phyloP scores from a whole-genome alignment of 2,329 filamentous ascomycete species.

The Exserohilum rostratum region DNA sequence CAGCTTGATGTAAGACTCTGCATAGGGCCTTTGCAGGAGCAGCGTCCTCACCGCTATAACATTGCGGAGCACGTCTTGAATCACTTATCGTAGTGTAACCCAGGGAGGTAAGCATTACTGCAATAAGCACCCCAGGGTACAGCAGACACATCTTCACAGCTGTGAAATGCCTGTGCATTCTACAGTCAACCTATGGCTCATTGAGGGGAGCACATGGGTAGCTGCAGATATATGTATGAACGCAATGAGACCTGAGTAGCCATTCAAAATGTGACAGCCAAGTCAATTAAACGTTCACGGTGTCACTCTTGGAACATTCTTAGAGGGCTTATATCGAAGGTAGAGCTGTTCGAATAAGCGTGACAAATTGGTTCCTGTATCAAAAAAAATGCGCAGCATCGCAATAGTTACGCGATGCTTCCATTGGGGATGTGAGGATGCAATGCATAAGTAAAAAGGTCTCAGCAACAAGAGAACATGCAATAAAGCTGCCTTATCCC shows the following conservation, averaged over 20 bases:
- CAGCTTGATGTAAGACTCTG: neutral
- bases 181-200: neutral
- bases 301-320: constrained; percentile 48
- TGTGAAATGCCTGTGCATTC: neutral
- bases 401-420: neutral
- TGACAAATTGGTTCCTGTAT: constrained; percentile 49
- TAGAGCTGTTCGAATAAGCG: constrained; percentile 45
- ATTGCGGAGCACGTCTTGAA: neutral
- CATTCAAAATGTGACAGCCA: constrained; percentile 38
- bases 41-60: neutral
- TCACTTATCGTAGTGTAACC: neutral
- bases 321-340: constrained; percentile 49
- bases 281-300: constrained; percentile 48
- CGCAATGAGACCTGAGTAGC: constrained; percentile 48
- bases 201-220: neutral
- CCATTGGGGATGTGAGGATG: neutral
- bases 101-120: neutral
- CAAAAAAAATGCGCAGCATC: neutral
- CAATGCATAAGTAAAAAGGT: neutral
- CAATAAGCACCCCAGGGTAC: neutral
- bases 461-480: neutral
- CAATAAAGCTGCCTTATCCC: neutral
- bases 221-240: constrained; percentile 35
- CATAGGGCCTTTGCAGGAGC: neutral
- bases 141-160: neutral